phyloP scores from a whole-genome alignment of 2,329 filamentous ascomycete species.

The Verticillium klebahnii region DNA sequence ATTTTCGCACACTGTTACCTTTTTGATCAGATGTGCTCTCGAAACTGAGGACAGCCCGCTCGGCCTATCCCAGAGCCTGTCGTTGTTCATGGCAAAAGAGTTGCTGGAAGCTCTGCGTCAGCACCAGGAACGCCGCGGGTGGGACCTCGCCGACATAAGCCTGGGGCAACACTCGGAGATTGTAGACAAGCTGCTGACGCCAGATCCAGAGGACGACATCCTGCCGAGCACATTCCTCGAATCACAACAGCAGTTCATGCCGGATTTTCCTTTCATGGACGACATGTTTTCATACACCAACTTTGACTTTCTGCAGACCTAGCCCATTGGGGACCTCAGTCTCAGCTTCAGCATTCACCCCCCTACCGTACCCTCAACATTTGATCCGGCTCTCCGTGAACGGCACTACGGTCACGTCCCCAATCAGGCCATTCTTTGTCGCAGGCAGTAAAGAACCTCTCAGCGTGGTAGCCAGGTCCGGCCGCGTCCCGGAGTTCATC shows the following conservation, averaged over 20 bases:
- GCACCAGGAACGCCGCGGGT: conserved; percentile 33
- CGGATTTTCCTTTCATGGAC: conserved; percentile 3
- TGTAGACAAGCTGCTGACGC: conserved; percentile 35
- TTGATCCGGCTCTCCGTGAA: too few relatives aligned
- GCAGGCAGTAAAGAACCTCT: too few relatives aligned
- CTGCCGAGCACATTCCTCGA: not conserved
- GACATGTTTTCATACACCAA: conserved; percentile 1
- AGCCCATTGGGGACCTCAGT: too few relatives aligned
- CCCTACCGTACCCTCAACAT: too few relatives aligned
- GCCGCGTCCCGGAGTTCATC: too few relatives aligned
- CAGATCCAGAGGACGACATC: not conserved
- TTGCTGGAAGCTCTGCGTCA: conserved; percentile 32
- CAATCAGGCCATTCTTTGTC: too few relatives aligned
- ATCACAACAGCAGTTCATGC: not conserved
- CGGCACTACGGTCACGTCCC: too few relatives aligned
- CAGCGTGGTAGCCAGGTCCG: too few relatives aligned
- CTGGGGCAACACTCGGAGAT: conserved; percentile 41
- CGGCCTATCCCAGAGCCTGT: conserved; percentile 29
- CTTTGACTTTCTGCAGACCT: not conserved
- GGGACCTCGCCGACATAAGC: conserved; percentile 48
- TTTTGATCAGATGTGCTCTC: conserved; percentile 43
- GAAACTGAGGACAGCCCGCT: conserved; percentile 32
- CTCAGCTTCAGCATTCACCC: too few relatives aligned
- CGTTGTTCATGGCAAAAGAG: conserved; percentile 36
- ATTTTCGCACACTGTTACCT: conserved; percentile 44